Percentiles rank a stretch among this genome's conserved stretches.
These are phyloP conservation scores for Pseudevernia furfuracea DNA, from an alignment of 495 filamentous ascomycete species.

Conservation along the genomic window DNA sequence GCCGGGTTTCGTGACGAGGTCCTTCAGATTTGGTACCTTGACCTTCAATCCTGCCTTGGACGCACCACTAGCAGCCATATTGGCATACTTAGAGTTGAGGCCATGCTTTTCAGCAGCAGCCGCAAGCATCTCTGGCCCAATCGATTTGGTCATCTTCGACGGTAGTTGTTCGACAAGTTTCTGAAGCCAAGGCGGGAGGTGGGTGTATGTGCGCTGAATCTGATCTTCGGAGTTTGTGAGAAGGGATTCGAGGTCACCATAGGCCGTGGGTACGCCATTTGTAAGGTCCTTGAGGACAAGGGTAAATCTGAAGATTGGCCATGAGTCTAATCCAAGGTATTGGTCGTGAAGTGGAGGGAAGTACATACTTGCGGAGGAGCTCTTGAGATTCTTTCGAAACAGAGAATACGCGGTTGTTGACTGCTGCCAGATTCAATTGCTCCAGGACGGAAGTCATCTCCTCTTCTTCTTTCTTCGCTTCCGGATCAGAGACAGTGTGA, in stretches of 20 bases:
- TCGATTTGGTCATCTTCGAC: slow-evolving; percentile 61
- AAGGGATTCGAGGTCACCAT: slow-evolving; percentile 75
- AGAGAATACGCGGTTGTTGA: slow-evolving; percentile 75
- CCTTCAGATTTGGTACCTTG: slow-evolving; percentile 57
- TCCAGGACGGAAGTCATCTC: slow-evolving; percentile 73
- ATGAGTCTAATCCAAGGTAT: neutral
- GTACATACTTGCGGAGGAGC: slow-evolving; percentile 51
- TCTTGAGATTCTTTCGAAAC: slow-evolving; percentile 72
- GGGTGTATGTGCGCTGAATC: slow-evolving; percentile 65
- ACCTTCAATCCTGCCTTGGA: slow-evolving; percentile 44
- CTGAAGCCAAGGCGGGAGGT: slow-evolving; percentile 74
- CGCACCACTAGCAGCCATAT: slow-evolving; percentile 39
- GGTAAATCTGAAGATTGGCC: slow-evolving; percentile 50
- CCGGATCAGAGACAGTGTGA: slow-evolving; percentile 32
- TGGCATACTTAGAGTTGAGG: slow-evolving; percentile 47
- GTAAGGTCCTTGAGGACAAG: slow-evolving; percentile 84
- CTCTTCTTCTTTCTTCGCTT: slow-evolving; percentile 53
- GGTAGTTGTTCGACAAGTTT: slow-evolving; percentile 81
- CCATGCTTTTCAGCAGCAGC: slow-evolving; percentile 64
- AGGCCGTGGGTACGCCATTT: slow-evolving; percentile 87
- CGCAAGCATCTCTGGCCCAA: slow-evolving; percentile 76
- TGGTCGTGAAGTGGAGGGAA: no score
- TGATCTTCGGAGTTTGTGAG: slow-evolving; percentile 71
- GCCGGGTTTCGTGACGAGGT: slow-evolving; percentile 78
- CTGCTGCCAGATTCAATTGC: slow-evolving; percentile 67